phyloP scores from a whole-genome alignment of 179 eudicot genomes.

The Beta corolliflora region DNA sequence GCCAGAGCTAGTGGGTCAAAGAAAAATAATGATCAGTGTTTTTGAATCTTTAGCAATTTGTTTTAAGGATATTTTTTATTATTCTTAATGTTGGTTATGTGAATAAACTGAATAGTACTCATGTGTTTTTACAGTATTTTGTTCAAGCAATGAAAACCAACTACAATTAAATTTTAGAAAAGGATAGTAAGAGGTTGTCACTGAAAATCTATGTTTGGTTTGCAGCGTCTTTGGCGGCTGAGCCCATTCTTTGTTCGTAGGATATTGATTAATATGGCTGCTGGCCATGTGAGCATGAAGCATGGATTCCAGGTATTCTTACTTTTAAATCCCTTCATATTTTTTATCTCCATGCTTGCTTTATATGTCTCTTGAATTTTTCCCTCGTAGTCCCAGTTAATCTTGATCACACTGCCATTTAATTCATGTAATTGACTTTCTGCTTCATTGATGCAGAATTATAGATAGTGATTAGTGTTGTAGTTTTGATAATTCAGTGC shows the following conservation, averaged over 20 bases:
- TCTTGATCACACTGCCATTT: background rate
- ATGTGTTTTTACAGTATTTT: background rate
- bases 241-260: constrained; percentile 96
- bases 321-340: background rate
- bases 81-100: background rate
- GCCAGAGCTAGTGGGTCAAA: background rate
- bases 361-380: constrained; percentile 4
- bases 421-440: background rate
- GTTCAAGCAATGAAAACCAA: background rate
- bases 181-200: background rate
- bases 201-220: constrained; percentile 8
- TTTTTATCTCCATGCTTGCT: background rate
- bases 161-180: too few relatives aligned
- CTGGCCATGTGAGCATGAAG: constrained; percentile 99
- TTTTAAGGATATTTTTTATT: background rate
- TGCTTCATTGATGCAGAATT: background rate
- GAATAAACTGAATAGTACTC: too few relatives aligned
- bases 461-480: background rate
- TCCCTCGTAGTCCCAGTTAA: background rate
- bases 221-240: constrained; percentile 85
- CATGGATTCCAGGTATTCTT: constrained; percentile 83
- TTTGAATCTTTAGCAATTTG: background rate
- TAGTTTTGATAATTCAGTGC: background rate
- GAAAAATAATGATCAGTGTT: background rate
- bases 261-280: constrained; percentile 94